phyloP scores from a whole-genome alignment of 371 early-diverging fungal genomes.

The Amoeboaphelidium occidentale region DNA sequence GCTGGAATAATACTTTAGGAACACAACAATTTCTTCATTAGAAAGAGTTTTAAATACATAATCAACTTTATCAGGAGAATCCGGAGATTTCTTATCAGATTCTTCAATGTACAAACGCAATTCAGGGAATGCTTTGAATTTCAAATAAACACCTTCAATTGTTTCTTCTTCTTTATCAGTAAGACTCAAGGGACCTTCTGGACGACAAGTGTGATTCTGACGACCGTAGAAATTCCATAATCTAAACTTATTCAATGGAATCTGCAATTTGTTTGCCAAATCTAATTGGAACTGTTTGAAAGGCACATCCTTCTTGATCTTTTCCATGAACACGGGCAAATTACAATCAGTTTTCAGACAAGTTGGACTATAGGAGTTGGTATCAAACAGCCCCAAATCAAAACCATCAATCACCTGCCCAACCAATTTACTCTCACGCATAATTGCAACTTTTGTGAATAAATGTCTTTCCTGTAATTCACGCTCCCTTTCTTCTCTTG shows the following conservation, averaged over 20 bases:
- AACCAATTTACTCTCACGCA: no score
- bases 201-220: conserved; percentile 59
- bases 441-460: not conserved
- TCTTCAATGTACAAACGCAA: not conserved
- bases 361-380: not conserved
- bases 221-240: conserved; percentile 60
- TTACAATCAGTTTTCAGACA: not conserved
- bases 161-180: conserved; percentile 11
- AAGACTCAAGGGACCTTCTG: conserved; percentile 30
- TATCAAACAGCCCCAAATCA: not conserved
- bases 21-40: not conserved
- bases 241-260: conserved; percentile 30
- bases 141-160: conserved; percentile 6
- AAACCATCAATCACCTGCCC: not conserved
- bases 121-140: no score
- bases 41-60: no score
- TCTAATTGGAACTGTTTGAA: conserved; percentile 8
- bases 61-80: no score
- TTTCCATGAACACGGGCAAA: not conserved
- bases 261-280: conserved; percentile 21
- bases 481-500: not conserved
- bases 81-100: not conserved
- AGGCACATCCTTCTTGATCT: conserved; percentile 2
- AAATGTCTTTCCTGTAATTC: not conserved
- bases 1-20: not conserved